phyloP scores from a whole-genome alignment of 805 yeast species.

The Wickerhamiella vanderwaltii region DNA sequence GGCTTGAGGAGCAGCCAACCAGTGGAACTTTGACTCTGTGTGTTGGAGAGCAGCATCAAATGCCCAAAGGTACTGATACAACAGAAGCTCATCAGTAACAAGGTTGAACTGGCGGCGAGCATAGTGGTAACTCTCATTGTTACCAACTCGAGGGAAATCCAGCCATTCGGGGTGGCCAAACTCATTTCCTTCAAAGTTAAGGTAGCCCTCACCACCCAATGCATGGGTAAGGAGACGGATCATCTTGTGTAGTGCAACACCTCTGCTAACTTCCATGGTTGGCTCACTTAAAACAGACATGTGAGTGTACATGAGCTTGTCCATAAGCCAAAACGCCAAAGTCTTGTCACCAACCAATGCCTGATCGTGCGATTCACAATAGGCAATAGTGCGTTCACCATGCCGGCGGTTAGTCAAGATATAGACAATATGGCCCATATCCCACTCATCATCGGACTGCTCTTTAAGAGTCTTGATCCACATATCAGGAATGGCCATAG shows the following conservation, averaged over 20 bases:
- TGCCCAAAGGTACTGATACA: conserved; percentile 65
- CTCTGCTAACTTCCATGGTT: conserved; percentile 75
- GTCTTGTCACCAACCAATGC: conserved; percentile 96
- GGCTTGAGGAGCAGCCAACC: conserved; percentile 65
- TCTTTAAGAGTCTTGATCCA: conserved; percentile 93
- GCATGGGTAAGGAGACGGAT: conserved; percentile 78
- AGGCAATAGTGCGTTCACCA: conserved; percentile 78
- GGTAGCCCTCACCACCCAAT: conserved; percentile 93
- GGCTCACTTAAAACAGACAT: conserved; percentile 69
- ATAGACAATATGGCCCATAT: conserved; percentile 62
- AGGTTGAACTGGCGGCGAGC: conserved; percentile 92
- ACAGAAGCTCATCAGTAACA: conserved; percentile 62
- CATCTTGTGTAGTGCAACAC: conserved; percentile 80
- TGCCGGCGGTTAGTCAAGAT: conserved; percentile 82
- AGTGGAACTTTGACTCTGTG: conserved; percentile 54
- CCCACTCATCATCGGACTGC: conserved; percentile 79
- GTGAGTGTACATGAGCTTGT: conserved; percentile 92
- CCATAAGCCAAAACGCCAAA: conserved; percentile 96
- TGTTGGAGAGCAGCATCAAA: conserved; percentile 81
- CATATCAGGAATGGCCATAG: conserved; percentile 98
- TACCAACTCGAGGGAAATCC: conserved; percentile 89
- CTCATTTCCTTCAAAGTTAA: conserved; percentile 95
- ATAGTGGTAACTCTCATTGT: conserved; percentile 77
- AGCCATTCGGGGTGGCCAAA: conserved; percentile 99
- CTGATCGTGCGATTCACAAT: conserved; percentile 94